These are phyloP conservation scores for Aspergillus quadrilineatus DNA, from an alignment of 2,329 filamentous ascomycete genomes.

Conservation along the genomic window DNA sequence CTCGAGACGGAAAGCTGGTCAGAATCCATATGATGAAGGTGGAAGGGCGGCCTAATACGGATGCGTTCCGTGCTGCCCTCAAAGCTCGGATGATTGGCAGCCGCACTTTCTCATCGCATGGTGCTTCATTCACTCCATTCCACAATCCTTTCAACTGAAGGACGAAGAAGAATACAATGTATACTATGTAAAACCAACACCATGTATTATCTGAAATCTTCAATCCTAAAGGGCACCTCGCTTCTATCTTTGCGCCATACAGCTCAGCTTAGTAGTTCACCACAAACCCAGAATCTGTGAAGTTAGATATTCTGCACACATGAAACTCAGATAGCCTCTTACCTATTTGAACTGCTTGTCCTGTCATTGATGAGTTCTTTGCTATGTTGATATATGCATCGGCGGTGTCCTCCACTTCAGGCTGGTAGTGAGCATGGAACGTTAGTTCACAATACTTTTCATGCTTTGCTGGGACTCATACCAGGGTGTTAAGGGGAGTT, in stretches of 20 bases:
- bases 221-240: not conserved
- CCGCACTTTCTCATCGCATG: constrained; percentile 26
- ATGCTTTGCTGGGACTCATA: constrained; percentile 29
- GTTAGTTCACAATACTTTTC: constrained; percentile 11
- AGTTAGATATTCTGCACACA: constrained; percentile 13
- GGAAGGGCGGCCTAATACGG: constrained; percentile 38
- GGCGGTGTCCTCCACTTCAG: constrained; percentile 44
- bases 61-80: constrained; percentile 37
- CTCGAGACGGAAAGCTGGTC: constrained; percentile 36
- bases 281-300: constrained; percentile 35
- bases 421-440: constrained; percentile 24
- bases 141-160: constrained; percentile 30
- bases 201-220: constrained; percentile 15
- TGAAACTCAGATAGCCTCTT: constrained; percentile 15
- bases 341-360: constrained; percentile 47
- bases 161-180: constrained; percentile 2
- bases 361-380: constrained; percentile 49
- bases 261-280: constrained; percentile 19
- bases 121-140: constrained; percentile 31
- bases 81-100: constrained; percentile 42
- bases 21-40: constrained; percentile 42
- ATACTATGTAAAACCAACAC: constrained; percentile 18
- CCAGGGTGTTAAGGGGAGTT: constrained; percentile 60
- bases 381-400: constrained; percentile 42
- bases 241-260: not conserved